These are phyloP conservation scores for Alternaria angustiovoidea DNA, from an alignment of 2,329 filamentous ascomycete species.

Conservation along the genomic window DNA sequence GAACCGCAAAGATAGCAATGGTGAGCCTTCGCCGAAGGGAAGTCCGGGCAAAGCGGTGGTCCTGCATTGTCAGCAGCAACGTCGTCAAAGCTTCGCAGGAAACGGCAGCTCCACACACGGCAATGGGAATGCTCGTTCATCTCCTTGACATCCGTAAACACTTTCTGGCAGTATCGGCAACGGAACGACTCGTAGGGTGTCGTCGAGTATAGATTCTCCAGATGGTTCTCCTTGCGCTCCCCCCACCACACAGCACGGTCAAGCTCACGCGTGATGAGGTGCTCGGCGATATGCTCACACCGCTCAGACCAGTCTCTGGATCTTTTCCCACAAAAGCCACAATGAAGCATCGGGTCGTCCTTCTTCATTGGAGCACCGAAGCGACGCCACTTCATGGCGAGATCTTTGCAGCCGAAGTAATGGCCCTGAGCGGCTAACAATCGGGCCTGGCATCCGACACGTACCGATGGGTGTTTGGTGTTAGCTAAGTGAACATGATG, in stretches of 20 bases:
- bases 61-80: slow-evolving; percentile 44
- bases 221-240: slow-evolving; percentile 42
- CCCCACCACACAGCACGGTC: slow-evolving; percentile 45
- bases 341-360: slow-evolving; percentile 48
- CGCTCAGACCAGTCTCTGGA: slow-evolving; percentile 44
- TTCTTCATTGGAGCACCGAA: slow-evolving; percentile 47
- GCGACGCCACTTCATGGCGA: slow-evolving; percentile 45
- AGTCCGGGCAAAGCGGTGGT: slow-evolving; percentile 43
- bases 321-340: slow-evolving; percentile 46
- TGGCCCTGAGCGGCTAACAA: slow-evolving; percentile 39
- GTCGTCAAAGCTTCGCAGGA: slow-evolving; percentile 45
- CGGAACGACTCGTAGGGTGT: slow-evolving; percentile 43
- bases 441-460: slow-evolving; percentile 44
- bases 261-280: slow-evolving; percentile 40
- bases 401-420: slow-evolving; percentile 48
- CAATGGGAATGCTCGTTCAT: slow-evolving; percentile 47
- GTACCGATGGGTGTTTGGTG: slow-evolving; percentile 43
- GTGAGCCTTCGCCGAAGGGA: slow-evolving; percentile 46
- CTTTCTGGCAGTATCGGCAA: slow-evolving; percentile 46
- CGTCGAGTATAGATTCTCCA: slow-evolving; percentile 43
- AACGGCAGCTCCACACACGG: slow-evolving; percentile 48
- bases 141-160: slow-evolving; percentile 40
- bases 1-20: slow-evolving; percentile 48
- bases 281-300: slow-evolving; percentile 45
- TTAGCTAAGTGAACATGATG: slow-evolving; percentile 48